phyloP scores from a whole-genome alignment of 179 eudicot genomes.

The Amaranthus tricolor region DNA sequence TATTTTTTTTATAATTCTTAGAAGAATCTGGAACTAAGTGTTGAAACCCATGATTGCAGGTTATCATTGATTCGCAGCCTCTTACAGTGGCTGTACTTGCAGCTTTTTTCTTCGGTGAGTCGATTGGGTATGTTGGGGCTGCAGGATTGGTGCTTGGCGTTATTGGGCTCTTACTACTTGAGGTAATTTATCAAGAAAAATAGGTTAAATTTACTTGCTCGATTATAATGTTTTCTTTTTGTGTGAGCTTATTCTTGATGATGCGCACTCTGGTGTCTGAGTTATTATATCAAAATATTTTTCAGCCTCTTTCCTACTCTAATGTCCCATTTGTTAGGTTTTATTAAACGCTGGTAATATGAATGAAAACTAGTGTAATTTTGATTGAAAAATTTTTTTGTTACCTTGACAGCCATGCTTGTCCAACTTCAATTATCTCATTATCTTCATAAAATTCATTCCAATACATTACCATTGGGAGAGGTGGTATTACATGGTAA shows the following conservation, averaged over 20 bases:
- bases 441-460: too few relatives aligned
- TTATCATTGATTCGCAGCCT: conserved; percentile 98
- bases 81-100: conserved; percentile 96
- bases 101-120: conserved; percentile 83
- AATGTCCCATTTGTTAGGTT: background rate
- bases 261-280: conserved; percentile 1
- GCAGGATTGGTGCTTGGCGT: conserved; percentile 95
- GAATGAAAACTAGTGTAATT: too few relatives aligned
- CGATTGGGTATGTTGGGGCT: conserved; percentile 83
- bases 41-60: conserved; percentile 51
- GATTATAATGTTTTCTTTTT: background rate
- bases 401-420: too few relatives aligned
- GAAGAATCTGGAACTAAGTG: conserved; percentile 13
- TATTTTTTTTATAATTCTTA: background rate
- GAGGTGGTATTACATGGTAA: too few relatives aligned
- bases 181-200: conserved; percentile 47
- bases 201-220: background rate
- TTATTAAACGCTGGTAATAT: background rate
- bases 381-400: too few relatives aligned
- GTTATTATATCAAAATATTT: background rate
- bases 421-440: too few relatives aligned
- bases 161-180: conserved; percentile 91
- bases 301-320: background rate
- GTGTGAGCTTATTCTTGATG: background rate
- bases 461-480: too few relatives aligned